A percentile compares a stretch with the other conserved stretches of the same genome.
phyloP scores from a whole-genome alignment of 1,284 basidiomycete genomes.

The Cutaneotrichosporon curvatum region DNA sequence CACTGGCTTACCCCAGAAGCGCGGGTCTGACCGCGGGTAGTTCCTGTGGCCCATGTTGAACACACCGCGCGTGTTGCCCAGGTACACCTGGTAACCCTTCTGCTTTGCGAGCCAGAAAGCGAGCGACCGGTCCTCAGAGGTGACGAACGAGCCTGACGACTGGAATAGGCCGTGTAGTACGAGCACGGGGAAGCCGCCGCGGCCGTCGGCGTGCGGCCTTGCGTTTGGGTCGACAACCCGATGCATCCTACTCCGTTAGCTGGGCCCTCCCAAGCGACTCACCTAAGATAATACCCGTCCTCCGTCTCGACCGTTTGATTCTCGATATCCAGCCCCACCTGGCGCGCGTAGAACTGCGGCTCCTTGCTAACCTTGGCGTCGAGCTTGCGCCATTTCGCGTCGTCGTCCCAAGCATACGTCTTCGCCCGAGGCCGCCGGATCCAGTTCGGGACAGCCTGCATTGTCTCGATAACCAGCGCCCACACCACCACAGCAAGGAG shows the following conservation, averaged over 20 bases:
- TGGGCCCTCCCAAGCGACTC: neutral
- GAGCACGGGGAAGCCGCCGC: conserved; percentile 55
- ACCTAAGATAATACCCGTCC: conserved; percentile 54
- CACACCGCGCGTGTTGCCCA: conserved; percentile 56
- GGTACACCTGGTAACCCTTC: conserved; percentile 56
- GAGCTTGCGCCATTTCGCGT: conserved; percentile 49
- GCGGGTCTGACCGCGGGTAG: conserved; percentile 51
- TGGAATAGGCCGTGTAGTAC: conserved; percentile 60
- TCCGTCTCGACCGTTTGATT: conserved; percentile 55
- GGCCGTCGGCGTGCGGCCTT: conserved; percentile 46
- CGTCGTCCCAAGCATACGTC: conserved; percentile 52
- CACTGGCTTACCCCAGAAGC: conserved; percentile 53
- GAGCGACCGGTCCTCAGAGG: conserved; percentile 55
- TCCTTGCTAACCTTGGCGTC: conserved; percentile 51
- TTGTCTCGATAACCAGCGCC: conserved; percentile 41
- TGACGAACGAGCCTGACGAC: conserved; percentile 57
- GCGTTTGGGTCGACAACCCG: conserved; percentile 51
- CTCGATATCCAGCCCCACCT: conserved; percentile 54
- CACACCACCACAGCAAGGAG: conserved; percentile 47
- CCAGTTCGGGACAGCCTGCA: conserved; percentile 28
- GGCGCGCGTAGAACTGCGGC: conserved; percentile 53
- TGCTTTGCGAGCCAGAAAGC: conserved; percentile 59
- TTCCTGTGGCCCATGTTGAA: conserved; percentile 57
- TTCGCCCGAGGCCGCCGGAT: conserved; percentile 6
- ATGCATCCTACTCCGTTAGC: conserved; percentile 47